Evolutionary conservation across 176 grass and related monocot genomes (phyloP).

Genomic region (Pharus latifolius): DNA sequence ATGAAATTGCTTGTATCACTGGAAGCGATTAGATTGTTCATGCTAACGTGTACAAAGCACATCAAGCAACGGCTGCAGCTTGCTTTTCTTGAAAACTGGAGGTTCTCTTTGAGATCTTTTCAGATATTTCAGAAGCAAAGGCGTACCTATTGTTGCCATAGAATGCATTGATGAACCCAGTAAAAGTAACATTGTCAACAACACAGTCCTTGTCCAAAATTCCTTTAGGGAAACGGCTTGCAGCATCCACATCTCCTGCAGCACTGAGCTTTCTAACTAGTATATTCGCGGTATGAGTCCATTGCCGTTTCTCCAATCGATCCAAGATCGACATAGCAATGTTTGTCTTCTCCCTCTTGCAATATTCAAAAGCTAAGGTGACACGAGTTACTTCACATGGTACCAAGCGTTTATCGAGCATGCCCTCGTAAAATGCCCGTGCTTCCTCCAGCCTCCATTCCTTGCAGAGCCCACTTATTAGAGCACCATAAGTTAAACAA

Average conservation of each 20-base stretch:
- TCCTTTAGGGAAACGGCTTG: constrained; percentile 56
- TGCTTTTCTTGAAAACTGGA: constrained; percentile 27
- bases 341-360: constrained; percentile 33
- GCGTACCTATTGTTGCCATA: constrained; percentile 48
- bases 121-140: constrained; percentile 65
- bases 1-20: background rate
- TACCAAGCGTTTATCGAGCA: constrained; percentile 81
- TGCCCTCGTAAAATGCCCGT: constrained; percentile 66
- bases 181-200: constrained; percentile 55
- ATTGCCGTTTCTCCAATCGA: constrained; percentile 55
- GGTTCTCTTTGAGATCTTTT: constrained; percentile 45
- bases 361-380: constrained; percentile 75
- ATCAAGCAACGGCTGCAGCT: constrained; percentile 28
- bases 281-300: constrained; percentile 36
- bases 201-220: constrained; percentile 42
- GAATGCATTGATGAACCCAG: constrained; percentile 61
- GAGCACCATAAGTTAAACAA: constrained; percentile 67
- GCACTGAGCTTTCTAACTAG: constrained; percentile 66
- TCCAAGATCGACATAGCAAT: constrained; percentile 56
- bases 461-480: constrained; percentile 85
- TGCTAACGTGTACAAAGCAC: too few species aligned
- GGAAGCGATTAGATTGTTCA: background rate
- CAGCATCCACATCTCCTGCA: constrained; percentile 49
- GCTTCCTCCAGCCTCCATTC: constrained; percentile 83
- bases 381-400: constrained; percentile 74